These are phyloP conservation scores for Eucalyptus grandis DNA, from an alignment of 345 rosid genomes.

Conservation along the genomic window DNA sequence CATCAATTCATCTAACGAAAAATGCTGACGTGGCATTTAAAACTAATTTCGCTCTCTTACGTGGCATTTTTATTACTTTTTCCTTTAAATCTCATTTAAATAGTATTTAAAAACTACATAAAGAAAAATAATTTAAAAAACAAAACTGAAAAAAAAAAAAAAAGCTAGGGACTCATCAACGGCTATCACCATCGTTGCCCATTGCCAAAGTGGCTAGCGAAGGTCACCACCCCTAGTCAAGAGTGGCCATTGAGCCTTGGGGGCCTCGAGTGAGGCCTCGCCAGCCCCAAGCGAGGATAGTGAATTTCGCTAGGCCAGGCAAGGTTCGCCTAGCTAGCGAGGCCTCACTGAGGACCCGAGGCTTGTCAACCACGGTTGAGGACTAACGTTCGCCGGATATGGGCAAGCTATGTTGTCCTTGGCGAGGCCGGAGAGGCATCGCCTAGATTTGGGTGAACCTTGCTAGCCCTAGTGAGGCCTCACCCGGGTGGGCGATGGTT, in stretches of 20 bases:
- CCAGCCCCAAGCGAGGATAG: no score
- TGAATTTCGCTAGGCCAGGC: rapidly evolving
- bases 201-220: rapidly evolving
- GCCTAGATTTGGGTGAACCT: rapidly evolving
- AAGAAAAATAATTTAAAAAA: no score
- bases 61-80: rapidly evolving
- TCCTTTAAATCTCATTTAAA: no score
- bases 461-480: no score
- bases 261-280: no score
- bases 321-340: rapidly evolving
- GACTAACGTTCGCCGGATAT: rapidly evolving
- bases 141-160: rapidly evolving
- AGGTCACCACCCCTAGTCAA: rapidly evolving
- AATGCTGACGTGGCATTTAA: rapidly evolving
- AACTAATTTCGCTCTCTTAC: no score
- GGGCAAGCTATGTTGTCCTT: no score
- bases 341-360: no score
- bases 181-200: rapidly evolving
- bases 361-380: no score
- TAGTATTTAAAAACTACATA: no score
- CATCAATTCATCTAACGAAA: rapidly evolving
- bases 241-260: no score
- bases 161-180: rapidly evolving
- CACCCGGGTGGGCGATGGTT: rapidly evolving
- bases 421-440: rapidly evolving